A percentile compares a stretch with the other conserved stretches of the same genome.
phyloP scores from a whole-genome alignment of 129 eudicot genomes.

The Arctium lappa region DNA sequence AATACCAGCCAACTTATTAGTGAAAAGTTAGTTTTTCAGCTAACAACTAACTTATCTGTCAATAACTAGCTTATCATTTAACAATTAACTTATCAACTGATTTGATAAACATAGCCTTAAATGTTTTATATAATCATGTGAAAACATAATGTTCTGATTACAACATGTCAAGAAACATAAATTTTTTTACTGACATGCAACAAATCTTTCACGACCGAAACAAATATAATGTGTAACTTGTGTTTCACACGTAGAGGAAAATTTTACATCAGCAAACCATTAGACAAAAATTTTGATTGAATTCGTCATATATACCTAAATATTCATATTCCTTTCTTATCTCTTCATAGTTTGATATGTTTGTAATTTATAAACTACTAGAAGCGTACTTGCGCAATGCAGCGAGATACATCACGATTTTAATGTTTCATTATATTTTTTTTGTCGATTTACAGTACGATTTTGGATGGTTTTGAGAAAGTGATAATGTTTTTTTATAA shows the following conservation, averaged over 20 bases:
- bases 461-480: too few relatives aligned
- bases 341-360: too few relatives aligned
- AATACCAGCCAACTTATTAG: too few relatives aligned
- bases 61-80: too few relatives aligned
- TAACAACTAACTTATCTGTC: too few relatives aligned
- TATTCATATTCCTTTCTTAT: background rate
- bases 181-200: background rate
- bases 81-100: background rate
- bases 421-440: too few relatives aligned
- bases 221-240: background rate
- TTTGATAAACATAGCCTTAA: background rate
- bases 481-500: too few relatives aligned
- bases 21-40: background rate
- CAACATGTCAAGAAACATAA: background rate
- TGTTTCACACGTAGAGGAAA: background rate
- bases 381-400: too few relatives aligned
- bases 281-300: background rate
- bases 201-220: background rate
- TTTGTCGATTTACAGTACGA: too few relatives aligned
- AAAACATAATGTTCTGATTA: background rate
- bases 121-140: too few relatives aligned
- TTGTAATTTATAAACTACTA: background rate
- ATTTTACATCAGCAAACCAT: background rate
- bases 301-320: background rate
- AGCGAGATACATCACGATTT: too few relatives aligned